phyloP scores from a whole-genome alignment of 352 stramenopile genomes.

The Phytophthora sansomeana region DNA sequence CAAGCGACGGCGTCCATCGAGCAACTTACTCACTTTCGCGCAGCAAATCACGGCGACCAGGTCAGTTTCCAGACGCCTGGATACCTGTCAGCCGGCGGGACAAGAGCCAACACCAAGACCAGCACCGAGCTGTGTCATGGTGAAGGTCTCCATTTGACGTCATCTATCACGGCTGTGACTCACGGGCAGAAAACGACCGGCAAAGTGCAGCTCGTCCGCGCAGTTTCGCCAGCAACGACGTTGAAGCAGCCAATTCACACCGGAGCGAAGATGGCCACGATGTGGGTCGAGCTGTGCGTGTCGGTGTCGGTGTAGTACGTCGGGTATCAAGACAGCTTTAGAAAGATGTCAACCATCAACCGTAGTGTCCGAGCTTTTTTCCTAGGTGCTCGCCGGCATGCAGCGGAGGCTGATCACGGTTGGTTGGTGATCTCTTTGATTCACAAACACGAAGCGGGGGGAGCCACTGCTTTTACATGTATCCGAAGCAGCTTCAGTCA shows the following conservation, averaged over 20 bases:
- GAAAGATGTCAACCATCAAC: not conserved
- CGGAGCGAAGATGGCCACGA: not conserved
- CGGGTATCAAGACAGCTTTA: not conserved
- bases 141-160: constrained; percentile 2
- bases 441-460: constrained; percentile 1
- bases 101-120: constrained; percentile 2
- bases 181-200: constrained; percentile 24
- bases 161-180: constrained; percentile 2
- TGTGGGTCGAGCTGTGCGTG: not conserved
- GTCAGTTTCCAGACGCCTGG: constrained; percentile 28
- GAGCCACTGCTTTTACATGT: constrained; percentile 23
- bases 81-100: constrained; percentile 28
- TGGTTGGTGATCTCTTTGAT: not conserved
- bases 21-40: constrained; percentile 18
- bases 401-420: not conserved
- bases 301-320: not conserved
- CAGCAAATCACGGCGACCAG: constrained; percentile 35
- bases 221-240: constrained; percentile 18
- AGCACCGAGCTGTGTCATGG: not conserved
- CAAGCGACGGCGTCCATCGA: constrained; percentile 1
- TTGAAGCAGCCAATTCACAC: constrained; percentile 18
- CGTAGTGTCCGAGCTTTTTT: too few relatives aligned
- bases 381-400: too few relatives aligned
- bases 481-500: constrained; percentile 13
- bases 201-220: constrained; percentile 4